Base-by-base conservation (phyloP, 1,284 basidiomycete genomes). In the Cutaneotrichosporon sp. region DNA sequence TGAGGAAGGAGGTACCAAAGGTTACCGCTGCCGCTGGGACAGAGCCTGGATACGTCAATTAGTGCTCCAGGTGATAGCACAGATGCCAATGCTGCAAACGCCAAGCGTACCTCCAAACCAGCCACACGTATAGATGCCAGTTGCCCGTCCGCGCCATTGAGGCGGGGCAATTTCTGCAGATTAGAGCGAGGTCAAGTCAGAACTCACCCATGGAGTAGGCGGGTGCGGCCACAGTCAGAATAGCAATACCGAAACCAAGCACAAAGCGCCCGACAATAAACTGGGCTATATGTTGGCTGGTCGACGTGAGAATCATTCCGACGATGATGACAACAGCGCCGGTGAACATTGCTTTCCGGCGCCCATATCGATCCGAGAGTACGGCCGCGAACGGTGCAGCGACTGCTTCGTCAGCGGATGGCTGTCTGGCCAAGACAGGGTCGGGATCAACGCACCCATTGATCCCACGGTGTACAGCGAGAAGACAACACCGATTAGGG, bases 141-240 rank as follows among this genome's bases (percentile, higher is more conserved):
- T 81, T 61, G 81, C 72, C 22, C 80, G 77, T 49, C 82, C 82
- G 60, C 83, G 77, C 83, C 82, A 84, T 69, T 83, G 81, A 15
- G 82, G 82, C 36, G 82, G 82, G 10, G 81, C 78, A 71, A 84
- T 80, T 63, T 59, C 52, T 30, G 10, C 5, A 30, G 26, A 30
- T 7, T 30, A 30, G n/a, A n/a, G n/a, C n/a, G n/a, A 20, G 50
- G 44, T 21, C 43, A 10, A 4, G 21, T 2, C 18, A 18, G 18
- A 13, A 8, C 39, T 51, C 54, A 18, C 83, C 78, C 48, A 77
- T 73, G 22, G 72, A 75, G 65, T 79, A 79, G 9, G 76, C 72
- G 7, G 80, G 80, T 8, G 80, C 80, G 17, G 80, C 76, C 12
- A 79, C 75, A 43, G 78, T 61, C 65, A 53, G 79, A 44, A 73